These are phyloP conservation scores for Penicillium capsulatum DNA, from an alignment of 2,329 filamentous ascomycete species.

Conservation along the genomic window DNA sequence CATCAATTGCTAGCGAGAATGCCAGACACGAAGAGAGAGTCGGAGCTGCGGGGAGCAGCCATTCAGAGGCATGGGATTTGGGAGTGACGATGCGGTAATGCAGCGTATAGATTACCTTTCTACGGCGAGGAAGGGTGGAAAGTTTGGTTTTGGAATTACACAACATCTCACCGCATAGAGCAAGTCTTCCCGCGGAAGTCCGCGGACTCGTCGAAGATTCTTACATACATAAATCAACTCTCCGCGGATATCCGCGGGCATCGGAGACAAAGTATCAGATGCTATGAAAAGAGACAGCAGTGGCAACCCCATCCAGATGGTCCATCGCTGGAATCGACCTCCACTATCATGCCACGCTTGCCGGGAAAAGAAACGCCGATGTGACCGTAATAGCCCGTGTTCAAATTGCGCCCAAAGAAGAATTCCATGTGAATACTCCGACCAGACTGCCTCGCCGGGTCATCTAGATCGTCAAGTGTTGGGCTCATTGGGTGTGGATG, in stretches of 20 bases:
- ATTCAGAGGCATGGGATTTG: slow-evolving; percentile 1
- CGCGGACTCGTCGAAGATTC: too few species aligned
- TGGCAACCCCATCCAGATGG: slow-evolving; percentile 35
- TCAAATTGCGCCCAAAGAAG: slow-evolving; percentile 18
- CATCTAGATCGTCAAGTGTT: not conserved
- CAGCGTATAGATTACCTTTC: slow-evolving; percentile 2
- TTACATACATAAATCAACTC: too few species aligned
- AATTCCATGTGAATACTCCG: slow-evolving; percentile 18
- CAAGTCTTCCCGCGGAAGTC: too few species aligned
- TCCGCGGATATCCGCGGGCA: slow-evolving; percentile 11
- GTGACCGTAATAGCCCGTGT: slow-evolving; percentile 21
- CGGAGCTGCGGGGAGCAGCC: slow-evolving; percentile 1
- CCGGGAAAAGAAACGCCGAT: slow-evolving; percentile 22
- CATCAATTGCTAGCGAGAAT: too few species aligned
- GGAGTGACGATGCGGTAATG: slow-evolving; percentile 1
- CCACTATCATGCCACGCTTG: slow-evolving; percentile 18
- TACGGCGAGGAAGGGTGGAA: too few species aligned
- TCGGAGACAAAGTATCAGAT: not conserved
- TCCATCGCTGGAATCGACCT: slow-evolving; percentile 11
- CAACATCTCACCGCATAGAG: too few species aligned
- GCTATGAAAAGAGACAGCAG: slow-evolving; percentile 11
- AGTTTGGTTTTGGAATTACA: too few species aligned
- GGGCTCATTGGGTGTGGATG: not conserved
- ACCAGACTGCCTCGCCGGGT: not conserved
- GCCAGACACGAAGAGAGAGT: not conserved